These are phyloP conservation scores for Penicillium cataractarum DNA, from an alignment of 495 filamentous ascomycete genomes.

Conservation along the genomic window DNA sequence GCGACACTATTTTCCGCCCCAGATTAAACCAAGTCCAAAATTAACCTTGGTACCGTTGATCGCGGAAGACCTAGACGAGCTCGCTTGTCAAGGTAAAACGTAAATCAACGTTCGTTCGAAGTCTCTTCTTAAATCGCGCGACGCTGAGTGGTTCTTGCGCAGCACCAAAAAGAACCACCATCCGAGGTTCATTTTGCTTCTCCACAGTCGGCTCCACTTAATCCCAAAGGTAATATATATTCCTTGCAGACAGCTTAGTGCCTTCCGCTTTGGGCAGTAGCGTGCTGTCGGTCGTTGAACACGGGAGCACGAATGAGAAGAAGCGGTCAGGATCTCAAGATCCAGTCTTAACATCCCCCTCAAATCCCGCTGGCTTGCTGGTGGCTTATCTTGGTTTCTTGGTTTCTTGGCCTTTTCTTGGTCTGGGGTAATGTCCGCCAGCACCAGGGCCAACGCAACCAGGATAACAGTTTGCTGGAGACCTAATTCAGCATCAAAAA, in stretches of 20 bases:
- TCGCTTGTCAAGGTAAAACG: conserved; percentile 11
- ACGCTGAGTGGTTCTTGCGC: conserved; percentile 17
- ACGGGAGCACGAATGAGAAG: conserved; percentile 18
- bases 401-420: conserved; percentile 3
- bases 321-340: conserved; percentile 21
- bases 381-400: conserved; percentile 11
- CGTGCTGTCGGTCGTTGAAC: conserved; percentile 4
- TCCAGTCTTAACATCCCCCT: background rate
- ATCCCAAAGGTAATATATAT: conserved; percentile 10
- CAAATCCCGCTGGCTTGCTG: background rate
- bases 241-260: conserved; percentile 19
- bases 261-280: conserved; percentile 20
- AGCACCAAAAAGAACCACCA: conserved; percentile 12
- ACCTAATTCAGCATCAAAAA: background rate
- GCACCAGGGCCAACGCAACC: background rate
- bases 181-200: conserved; percentile 21
- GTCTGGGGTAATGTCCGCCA: conserved; percentile 16
- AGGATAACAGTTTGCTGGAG: background rate
- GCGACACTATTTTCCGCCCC: conserved; percentile 3
- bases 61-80: conserved; percentile 4
- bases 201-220: conserved; percentile 19
- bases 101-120: conserved; percentile 11
- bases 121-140: conserved; percentile 19
- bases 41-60: background rate
- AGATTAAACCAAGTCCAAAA: background rate